phyloP scores from a whole-genome alignment of 2,329 filamentous ascomycete species.

The Bipolaris zeicola region DNA sequence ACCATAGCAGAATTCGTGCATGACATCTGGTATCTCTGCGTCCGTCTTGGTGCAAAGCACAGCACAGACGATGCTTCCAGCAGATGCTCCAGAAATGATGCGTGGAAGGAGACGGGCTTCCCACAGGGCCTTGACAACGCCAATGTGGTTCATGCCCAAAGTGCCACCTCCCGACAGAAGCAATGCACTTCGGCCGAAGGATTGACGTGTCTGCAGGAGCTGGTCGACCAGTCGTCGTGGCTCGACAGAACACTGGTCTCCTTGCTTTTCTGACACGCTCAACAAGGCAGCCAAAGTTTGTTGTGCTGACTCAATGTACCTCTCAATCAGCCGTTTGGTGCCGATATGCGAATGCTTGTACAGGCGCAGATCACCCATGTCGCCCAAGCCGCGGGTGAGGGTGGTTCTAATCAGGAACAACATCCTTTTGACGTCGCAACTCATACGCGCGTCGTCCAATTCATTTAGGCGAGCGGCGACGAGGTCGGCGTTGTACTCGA shows the following conservation, averaged over 20 bases:
- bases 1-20: conserved; percentile 76
- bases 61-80: conserved; percentile 83
- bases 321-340: conserved; percentile 85
- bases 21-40: conserved; percentile 72
- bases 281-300: conserved; percentile 75
- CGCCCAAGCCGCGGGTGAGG: conserved; percentile 78
- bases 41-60: conserved; percentile 80
- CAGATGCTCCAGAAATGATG: conserved; percentile 86
- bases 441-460: conserved; percentile 74
- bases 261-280: conserved; percentile 61
- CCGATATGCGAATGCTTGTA: conserved; percentile 86
- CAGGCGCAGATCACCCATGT: conserved; percentile 81
- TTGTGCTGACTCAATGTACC: conserved; percentile 80
- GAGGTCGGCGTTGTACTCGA: conserved; percentile 73
- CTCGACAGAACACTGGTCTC: conserved; percentile 59
- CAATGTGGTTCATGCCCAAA: conserved; percentile 91
- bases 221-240: conserved; percentile 68
- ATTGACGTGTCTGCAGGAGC: conserved; percentile 73
- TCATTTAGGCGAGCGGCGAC: conserved; percentile 72
- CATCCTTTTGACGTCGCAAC: conserved; percentile 76
- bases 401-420: conserved; percentile 80
- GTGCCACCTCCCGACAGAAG: conserved; percentile 85
- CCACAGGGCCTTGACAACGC: conserved; percentile 81
- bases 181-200: conserved; percentile 83
- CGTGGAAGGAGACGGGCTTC: conserved; percentile 76